Evolutionary conservation across 441 rosid genomes (phyloP), one percentile per base, ranked within the genome.

Genomic region (Brassica balearica): DNA sequence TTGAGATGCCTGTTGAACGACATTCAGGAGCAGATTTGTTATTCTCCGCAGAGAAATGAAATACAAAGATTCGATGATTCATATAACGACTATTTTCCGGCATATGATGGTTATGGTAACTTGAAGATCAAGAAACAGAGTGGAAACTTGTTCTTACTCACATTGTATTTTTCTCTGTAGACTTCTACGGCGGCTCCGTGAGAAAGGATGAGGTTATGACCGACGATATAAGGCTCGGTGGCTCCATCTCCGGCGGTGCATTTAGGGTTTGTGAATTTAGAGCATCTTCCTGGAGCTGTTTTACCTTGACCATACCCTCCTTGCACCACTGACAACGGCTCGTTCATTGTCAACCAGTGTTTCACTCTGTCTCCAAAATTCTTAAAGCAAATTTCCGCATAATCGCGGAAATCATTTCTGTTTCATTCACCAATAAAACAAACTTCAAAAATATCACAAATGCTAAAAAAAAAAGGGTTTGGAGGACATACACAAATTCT

Each of bases 341-440:
- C 97, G 15, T 91, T 94, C 48, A 92, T 17, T 32, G 93, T 92
- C 29, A 87, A 85, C 98, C 98, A 94, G 34, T 89, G 81, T 73
- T 88, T 89, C 5, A 91, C 96, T 60, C 97, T 73, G 25, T 94
- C 93, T 7, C 97, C 98, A 76, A 87, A 89, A 56, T 65, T 84
- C 61, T 84, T 74, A 76, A 90, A 90, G 74, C 94, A 94, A 6
- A 88, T 41, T n/a, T 86, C 91, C 3, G 82, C 88, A 58, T 83
- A 92, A 32, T 88, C 88, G 2, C 68, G 58, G 32, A 85, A 94
- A 75, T 85, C 87, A 9, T 85, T 71, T 71, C 91, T 89, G 29
- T 27, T 51, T 53, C 66, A 61, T 68, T 3, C 27, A 23, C 36
- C 66, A 53, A 22, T 8, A 12, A 4, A 14, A 11, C 9, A 19